phyloP scores from a whole-genome alignment of 306 rosid species.

The Lotus japonicus region DNA sequence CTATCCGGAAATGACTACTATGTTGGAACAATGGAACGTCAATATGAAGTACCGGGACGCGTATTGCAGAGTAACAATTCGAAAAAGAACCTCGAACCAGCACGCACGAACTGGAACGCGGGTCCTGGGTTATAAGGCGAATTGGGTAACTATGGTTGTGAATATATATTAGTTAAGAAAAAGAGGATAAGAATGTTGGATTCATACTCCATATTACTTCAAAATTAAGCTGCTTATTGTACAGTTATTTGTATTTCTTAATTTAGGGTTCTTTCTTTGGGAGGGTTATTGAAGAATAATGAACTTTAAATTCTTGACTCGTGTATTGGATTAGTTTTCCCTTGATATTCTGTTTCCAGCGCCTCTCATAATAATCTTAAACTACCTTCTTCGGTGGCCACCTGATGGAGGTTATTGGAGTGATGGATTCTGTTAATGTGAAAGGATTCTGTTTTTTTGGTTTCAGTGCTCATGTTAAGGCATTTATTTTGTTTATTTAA shows the following conservation, averaged over 20 bases:
- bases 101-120: no score
- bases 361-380: not conserved
- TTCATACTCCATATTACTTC: not conserved
- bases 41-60: no score
- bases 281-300: not conserved
- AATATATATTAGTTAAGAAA: not conserved
- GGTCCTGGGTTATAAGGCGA: no score
- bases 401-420: not conserved
- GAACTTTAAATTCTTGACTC: constrained; percentile 3
- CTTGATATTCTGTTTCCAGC: not conserved
- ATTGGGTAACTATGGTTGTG: not conserved
- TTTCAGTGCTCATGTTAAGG: not conserved
- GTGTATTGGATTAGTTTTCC: not conserved
- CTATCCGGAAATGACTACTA: no score
- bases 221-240: not conserved
- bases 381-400: not conserved
- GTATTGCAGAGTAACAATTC: no score
- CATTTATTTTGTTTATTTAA: not conserved
- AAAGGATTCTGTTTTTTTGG: not conserved
- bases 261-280: not conserved
- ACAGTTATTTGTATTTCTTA: not conserved
- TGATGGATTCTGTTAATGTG: not conserved
- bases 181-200: not conserved
- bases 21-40: no score
- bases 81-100: no score